These are phyloP conservation scores for Turritis glabra DNA, from an alignment of 345 rosid genomes.

Conservation along the genomic window DNA sequence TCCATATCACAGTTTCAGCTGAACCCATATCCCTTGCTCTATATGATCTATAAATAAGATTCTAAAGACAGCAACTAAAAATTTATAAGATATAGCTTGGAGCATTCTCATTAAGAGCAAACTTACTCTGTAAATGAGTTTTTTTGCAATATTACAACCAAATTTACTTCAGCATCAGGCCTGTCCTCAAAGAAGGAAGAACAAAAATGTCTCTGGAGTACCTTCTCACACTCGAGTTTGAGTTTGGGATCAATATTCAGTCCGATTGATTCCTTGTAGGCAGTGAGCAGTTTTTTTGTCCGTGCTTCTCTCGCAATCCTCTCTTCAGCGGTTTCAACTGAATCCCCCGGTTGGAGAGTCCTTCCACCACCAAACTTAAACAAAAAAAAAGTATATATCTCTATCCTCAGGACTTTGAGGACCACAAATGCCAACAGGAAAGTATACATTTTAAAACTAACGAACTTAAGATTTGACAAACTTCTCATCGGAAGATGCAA, in stretches of 20 bases:
- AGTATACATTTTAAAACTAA: neutral
- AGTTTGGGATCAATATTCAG: constrained; percentile 68
- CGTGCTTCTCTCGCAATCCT: constrained; percentile 65
- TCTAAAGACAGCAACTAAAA: neutral
- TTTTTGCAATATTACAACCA: neutral
- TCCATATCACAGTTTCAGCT: constrained; percentile 10
- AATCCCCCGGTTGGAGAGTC: constrained; percentile 76
- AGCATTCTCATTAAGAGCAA: constrained; percentile 2
- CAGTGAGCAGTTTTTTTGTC: constrained; percentile 62
- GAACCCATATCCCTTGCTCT: constrained; percentile 1
- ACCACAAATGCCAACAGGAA: neutral
- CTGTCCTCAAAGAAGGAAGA: neutral
- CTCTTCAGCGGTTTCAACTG: constrained; percentile 74
- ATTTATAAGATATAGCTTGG: neutral
- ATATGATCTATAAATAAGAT: neutral
- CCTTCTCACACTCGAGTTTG: constrained; percentile 82
- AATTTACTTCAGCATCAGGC: neutral
- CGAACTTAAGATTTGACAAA: neutral
- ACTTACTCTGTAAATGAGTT: neutral
- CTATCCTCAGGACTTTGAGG: constrained; percentile 4
- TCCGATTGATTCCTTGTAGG: constrained; percentile 69
- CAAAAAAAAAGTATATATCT: constrained; percentile 13
- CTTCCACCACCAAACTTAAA: constrained; percentile 87
- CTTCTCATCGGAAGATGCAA: neutral
- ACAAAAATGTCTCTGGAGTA: constrained; percentile 28